Base-by-base conservation (phyloP, 352 stramenopile genomes). In the Pythium apleroticum region DNA sequence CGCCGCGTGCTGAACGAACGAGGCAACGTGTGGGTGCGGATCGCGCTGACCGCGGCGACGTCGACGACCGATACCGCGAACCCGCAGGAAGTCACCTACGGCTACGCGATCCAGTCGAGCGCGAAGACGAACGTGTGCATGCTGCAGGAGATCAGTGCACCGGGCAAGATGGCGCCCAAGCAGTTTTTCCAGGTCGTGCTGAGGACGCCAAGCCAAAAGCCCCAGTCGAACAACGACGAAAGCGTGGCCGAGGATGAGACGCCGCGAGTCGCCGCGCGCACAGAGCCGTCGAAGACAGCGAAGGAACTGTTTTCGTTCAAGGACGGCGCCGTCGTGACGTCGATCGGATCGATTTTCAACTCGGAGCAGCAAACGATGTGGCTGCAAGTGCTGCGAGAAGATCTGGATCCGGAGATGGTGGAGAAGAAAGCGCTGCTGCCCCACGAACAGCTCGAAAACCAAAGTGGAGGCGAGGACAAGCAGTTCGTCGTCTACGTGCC, bases 101-200 rank as follows among this genome's bases (percentile, higher is more conserved):
- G 81, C 27, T 92, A 86, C 31, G 80, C 68, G n/a, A 86, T 92
- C 53, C 84, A 90, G 66, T 89, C 78, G 15, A 90, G 89, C 48
- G 80, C 82, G 39, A 90, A 88, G 70, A 91, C 79, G 2, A 93
- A 93, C 43, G 74, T 76, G 9, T 90, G 80, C 49, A 86, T 93
- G 78, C 73, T 93, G 1, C 80, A 87, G 52, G 84, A 93, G 64
- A 88, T 93, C 33, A 58, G 77, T 12, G 17, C 69, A 1, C 78
- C 84, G 8, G 71, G 78, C 0, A 90, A 90, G 33, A 78, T 89
- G 74, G 65, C 70, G 12, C 73, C 78, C n/a, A 78, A 75, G 52
- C 70, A 86, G 50, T 82, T 78, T 33, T 89, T 84, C 28, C 84
- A 89, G 31, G 65, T 91, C 4, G 37, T 67, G 11, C n/a, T 66